Evolutionary conservation across 176 grass and related monocot genomes (phyloP).

Genomic region (bread wheat (Triticum aestivum)): DNA sequence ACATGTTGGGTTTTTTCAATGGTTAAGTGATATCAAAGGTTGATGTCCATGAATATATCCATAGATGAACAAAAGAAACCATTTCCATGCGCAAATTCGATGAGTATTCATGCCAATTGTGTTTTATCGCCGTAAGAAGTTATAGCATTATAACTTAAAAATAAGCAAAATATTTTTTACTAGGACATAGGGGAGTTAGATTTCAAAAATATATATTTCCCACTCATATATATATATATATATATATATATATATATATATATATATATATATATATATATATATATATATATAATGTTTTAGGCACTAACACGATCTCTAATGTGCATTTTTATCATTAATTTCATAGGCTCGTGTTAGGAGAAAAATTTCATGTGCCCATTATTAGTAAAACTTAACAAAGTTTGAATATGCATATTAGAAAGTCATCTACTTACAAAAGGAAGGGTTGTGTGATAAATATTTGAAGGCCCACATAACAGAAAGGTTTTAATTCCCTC

Average conservation of each 20-base stretch:
- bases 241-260: not conserved
- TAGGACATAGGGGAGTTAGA: not conserved
- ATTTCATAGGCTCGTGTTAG: not conserved
- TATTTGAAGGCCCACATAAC: not conserved
- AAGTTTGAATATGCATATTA: not conserved
- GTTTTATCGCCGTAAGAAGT: not conserved
- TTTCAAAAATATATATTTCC: not conserved
- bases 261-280: not conserved
- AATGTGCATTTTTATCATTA: not conserved
- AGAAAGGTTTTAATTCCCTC: not conserved
- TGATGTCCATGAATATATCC: not conserved
- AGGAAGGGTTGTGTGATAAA: not conserved
- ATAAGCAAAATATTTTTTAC: not conserved
- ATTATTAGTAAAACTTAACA: not conserved
- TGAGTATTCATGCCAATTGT: not conserved
- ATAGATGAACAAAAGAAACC: not conserved
- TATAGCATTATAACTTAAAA: not conserved
- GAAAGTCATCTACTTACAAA: not conserved
- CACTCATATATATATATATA: not conserved
- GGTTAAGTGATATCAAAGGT: not conserved
- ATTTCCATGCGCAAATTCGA: not conserved
- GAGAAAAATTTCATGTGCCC: not conserved
- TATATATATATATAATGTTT: not conserved
- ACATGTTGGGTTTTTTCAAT: no score
- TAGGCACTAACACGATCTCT: not conserved